Conservation (phyloP, 108 stramenopile genomes). For the Pinguiococcus pyrenoidosus region DNA sequence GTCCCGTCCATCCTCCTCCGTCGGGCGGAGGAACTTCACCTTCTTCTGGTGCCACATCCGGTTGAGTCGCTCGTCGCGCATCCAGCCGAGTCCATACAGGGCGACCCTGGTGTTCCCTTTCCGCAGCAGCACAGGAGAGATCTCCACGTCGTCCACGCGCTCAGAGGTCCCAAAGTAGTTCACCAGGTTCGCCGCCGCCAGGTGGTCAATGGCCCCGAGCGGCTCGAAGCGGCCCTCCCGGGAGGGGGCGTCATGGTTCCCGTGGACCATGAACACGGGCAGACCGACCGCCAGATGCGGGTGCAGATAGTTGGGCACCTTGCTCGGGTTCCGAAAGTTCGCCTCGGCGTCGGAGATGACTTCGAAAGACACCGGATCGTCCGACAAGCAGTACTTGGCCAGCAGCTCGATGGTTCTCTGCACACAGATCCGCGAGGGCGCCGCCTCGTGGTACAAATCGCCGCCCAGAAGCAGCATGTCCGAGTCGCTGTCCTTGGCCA, state of each 20-base stretch:
- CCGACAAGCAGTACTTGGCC: constrained; percentile 73
- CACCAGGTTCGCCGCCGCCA: constrained; percentile 67
- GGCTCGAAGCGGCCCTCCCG: constrained; percentile 57
- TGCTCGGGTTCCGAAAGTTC: constrained; percentile 11
- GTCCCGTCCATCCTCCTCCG: constrained; percentile 15
- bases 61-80: constrained; percentile 93
- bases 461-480: constrained; percentile 84
- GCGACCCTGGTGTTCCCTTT: constrained; percentile 83
- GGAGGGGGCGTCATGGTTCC: constrained; percentile 95
- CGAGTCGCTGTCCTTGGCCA: constrained; percentile 11
- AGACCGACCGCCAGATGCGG: constrained; percentile 55
- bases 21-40: constrained; percentile 37
- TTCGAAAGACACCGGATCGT: constrained; percentile 50
- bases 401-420: constrained; percentile 78
- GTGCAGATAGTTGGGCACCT: constrained; percentile 69
- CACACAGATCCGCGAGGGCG: constrained; percentile 72
- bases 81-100: constrained; percentile 80
- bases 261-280: constrained; percentile 92
- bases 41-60: constrained; percentile 78
- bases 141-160: constrained; percentile 55
- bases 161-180: constrained; percentile 93
- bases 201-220: constrained; percentile 74
- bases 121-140: constrained; percentile 69
- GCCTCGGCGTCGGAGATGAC: constrained; percentile 18
- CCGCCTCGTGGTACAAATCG: constrained; percentile 95